Base-by-base conservation (phyloP, 2,329 filamentous ascomycete genomes). In the Cladosporium sp. region DNA sequence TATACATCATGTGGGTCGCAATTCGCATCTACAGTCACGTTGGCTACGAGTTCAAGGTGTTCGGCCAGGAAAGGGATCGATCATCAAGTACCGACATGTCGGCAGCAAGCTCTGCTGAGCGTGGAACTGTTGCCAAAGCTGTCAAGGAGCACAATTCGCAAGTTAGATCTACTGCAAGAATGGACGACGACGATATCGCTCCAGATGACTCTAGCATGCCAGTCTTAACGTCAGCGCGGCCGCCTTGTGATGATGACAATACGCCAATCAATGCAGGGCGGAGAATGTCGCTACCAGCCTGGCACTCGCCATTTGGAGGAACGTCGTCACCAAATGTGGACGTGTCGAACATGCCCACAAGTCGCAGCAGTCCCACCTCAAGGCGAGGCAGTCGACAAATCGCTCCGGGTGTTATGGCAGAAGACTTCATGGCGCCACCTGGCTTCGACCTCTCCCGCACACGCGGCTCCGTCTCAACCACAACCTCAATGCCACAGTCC, bases 21-120 rank as follows among this genome's bases (percentile, higher is more conserved):
- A 74, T 82, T 22, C 82, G 81, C 6, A 85, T 91, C n/a, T 91
- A 91, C 68, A 67, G 83, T 10, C 88, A 90, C 62, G 84, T 91
- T 7, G 75, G 76, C 0, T 64, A 69, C 48, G 73, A 74, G 44
- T 77, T 80, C 60, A 73, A 71, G 13, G 62, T 76, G 2, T 72
- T 73, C 60, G 69, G 67, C 2, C 61, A 65, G 25, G 65, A 68
- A 57, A 60, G 66, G 12, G 66, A 70, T 56, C 56, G 49, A 19
- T 50, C 39, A 9, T 52, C 47, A 28, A 58, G 48, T 28, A 36
- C 34, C 4, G 56, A 53, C 37, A 37, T 58, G 8, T 50, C 48
- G 15, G 56, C 56, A 35, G 36, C 5, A 13, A 50, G 56, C 15
- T 52, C 48, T 4, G 45, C 32, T 2, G 47, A 57, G 45, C 45